Conservation (phyloP, 2,329 filamentous ascomycete genomes). For the Epicoccum sorghinum region DNA sequence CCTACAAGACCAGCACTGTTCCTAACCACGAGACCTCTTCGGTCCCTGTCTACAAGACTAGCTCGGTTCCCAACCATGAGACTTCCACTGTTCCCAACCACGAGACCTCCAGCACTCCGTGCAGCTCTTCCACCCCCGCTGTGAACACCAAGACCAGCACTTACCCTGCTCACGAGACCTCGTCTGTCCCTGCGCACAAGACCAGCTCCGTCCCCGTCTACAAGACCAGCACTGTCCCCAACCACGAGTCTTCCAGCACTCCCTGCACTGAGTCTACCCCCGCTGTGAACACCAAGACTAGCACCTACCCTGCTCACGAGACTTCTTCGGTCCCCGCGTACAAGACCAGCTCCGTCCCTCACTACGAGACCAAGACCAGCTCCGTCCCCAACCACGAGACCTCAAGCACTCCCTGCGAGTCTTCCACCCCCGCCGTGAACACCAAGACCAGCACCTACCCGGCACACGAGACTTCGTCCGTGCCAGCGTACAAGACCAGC, state of each 20-base stretch:
- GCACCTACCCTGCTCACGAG: not conserved
- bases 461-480: not conserved
- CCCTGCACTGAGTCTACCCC: constrained; percentile 1
- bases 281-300: not conserved
- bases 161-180: not conserved
- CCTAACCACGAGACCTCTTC: not conserved
- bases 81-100: not conserved
- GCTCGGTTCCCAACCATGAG: not conserved
- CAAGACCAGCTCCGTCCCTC: not conserved
- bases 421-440: not conserved
- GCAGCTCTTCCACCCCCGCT: not conserved
- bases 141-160: constrained; percentile 8
- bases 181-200: not conserved
- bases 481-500: not conserved
- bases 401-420: not conserved
- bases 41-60: not conserved
- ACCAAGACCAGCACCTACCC: constrained; percentile 10
- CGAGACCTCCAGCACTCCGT: not conserved
- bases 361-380: not conserved
- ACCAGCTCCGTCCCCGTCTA: not conserved
- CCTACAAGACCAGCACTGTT: not conserved
- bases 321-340: not conserved
- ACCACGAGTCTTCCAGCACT: not conserved
- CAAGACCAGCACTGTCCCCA: not conserved
- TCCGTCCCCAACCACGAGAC: not conserved